A percentile compares a stretch with the other conserved stretches of the same genome.
Conservation (phyloP, 2,329 filamentous ascomycete genomes). For the Nannizzia gypsea region DNA sequence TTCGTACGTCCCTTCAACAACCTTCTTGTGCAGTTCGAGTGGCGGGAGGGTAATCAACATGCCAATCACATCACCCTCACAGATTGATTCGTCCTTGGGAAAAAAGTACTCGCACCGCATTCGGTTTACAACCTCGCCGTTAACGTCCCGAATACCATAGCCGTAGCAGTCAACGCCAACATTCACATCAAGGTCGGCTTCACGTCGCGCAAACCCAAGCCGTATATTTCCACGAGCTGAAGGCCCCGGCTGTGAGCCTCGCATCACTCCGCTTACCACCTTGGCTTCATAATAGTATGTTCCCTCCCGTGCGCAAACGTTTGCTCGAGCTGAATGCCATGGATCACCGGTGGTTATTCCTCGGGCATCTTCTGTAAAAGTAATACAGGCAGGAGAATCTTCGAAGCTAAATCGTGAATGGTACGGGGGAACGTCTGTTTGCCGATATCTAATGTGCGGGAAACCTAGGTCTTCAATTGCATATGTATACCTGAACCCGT, state of each 20-base stretch:
- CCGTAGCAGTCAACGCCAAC: conserved; percentile 91
- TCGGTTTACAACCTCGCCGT: conserved; percentile 85
- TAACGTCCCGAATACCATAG: conserved; percentile 80
- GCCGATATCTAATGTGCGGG: conserved; percentile 79
- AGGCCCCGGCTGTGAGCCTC: conserved; percentile 16
- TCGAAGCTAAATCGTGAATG: conserved; percentile 82
- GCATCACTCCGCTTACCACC: conserved; percentile 56
- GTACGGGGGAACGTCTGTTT: conserved; percentile 75
- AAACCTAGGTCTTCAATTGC: conserved; percentile 84
- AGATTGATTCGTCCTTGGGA: conserved; percentile 62
- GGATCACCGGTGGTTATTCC: conserved; percentile 85
- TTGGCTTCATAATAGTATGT: conserved; percentile 92
- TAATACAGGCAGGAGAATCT: conserved; percentile 75
- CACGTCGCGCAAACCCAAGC: conserved; percentile 37
- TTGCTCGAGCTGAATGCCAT: conserved; percentile 81
- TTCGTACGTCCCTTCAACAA: conserved; percentile 79
- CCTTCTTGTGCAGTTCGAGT: conserved; percentile 71
- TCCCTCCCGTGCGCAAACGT: conserved; percentile 80
- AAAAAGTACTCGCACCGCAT: conserved; percentile 89
- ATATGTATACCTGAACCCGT: conserved; percentile 74
- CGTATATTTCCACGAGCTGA: conserved; percentile 35
- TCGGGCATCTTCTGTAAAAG: conserved; percentile 62
- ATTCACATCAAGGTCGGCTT: conserved; percentile 38
- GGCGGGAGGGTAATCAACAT: conserved; percentile 85
- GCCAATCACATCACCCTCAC: conserved; percentile 86